A percentile compares a stretch with the other conserved stretches of the same genome.
phyloP scores from a whole-genome alignment of 768 basidiomycete genomes.

The Amylocystis lapponica region DNA sequence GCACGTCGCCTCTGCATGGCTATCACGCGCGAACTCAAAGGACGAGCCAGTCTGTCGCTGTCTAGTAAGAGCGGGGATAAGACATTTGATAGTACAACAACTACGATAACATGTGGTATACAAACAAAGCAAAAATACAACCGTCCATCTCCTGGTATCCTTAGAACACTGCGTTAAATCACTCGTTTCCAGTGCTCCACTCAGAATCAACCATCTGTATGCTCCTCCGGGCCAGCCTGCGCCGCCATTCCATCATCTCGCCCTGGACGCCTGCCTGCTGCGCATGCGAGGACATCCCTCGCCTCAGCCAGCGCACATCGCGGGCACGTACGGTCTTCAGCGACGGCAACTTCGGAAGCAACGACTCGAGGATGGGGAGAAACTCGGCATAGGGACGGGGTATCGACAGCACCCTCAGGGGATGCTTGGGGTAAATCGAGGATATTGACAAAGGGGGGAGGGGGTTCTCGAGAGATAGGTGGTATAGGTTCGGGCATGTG shows the following conservation, averaged over 20 bases:
- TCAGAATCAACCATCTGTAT: conserved; percentile 66
- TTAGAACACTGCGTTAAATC: background rate
- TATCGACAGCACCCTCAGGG: conserved; percentile 63
- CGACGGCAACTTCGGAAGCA: conserved; percentile 51
- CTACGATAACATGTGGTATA: background rate
- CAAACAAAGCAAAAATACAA: background rate
- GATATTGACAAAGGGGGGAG: conserved; percentile 45
- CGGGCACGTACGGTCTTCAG: conserved; percentile 54
- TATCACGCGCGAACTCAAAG: too few relatives aligned
- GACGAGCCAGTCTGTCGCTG: too few relatives aligned
- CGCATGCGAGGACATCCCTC: conserved; percentile 59
- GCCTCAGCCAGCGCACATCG: conserved; percentile 69
- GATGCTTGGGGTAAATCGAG: conserved; percentile 20
- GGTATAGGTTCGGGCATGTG: conserved; percentile 36
- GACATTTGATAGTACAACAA: too few relatives aligned
- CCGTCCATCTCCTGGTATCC: background rate
- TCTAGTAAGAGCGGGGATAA: too few relatives aligned
- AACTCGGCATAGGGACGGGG: conserved; percentile 65
- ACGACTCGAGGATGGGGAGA: conserved; percentile 46
- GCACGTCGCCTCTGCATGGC: too few relatives aligned
- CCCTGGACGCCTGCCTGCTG: conserved; percentile 75
- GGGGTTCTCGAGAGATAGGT: conserved; percentile 68
- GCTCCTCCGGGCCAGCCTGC: conserved; percentile 49
- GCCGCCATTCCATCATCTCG: conserved; percentile 71
- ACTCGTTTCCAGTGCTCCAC: conserved; percentile 43